A percentile compares a stretch with the other conserved stretches of the same genome.
phyloP scores from a whole-genome alignment of 2,329 filamentous ascomycete species.

The Fusarium longipes region DNA sequence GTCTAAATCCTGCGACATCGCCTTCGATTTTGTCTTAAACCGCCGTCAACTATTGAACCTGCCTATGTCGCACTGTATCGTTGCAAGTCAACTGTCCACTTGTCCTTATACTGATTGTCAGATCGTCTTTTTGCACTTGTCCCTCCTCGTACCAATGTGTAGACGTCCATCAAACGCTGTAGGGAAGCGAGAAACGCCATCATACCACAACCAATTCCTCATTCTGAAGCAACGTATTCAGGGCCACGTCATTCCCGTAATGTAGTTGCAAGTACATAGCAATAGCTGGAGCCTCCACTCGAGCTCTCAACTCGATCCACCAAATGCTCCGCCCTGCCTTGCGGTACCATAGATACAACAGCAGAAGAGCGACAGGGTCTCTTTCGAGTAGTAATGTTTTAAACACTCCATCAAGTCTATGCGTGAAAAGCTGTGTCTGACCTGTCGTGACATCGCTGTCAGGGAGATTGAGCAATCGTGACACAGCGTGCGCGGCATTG shows the following conservation, averaged over 20 bases:
- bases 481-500: constrained; percentile 52
- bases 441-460: constrained; percentile 49
- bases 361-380: constrained; percentile 54
- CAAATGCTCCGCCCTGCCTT: constrained; percentile 55
- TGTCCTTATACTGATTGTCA: no score
- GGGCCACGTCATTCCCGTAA: constrained; percentile 41
- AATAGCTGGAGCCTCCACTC: constrained; percentile 57
- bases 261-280: constrained; percentile 51
- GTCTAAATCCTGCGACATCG: not conserved
- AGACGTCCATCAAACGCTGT: not conserved
- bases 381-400: constrained; percentile 47
- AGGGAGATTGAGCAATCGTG: constrained; percentile 45
- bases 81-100: not conserved
- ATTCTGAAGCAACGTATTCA: constrained; percentile 50
- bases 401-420: constrained; percentile 51
- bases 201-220: constrained; percentile 46
- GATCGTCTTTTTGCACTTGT: not conserved
- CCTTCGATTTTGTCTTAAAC: not conserved
- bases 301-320: constrained; percentile 57
- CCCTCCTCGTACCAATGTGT: not conserved
- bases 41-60: not conserved
- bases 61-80: no score
- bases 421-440: constrained; percentile 50
- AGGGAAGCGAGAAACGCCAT: not conserved
- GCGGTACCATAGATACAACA: constrained; percentile 58